These are phyloP conservation scores for Notholithocarpus densiflorus DNA, from an alignment of 306 rosid genomes.

Conservation along the genomic window DNA sequence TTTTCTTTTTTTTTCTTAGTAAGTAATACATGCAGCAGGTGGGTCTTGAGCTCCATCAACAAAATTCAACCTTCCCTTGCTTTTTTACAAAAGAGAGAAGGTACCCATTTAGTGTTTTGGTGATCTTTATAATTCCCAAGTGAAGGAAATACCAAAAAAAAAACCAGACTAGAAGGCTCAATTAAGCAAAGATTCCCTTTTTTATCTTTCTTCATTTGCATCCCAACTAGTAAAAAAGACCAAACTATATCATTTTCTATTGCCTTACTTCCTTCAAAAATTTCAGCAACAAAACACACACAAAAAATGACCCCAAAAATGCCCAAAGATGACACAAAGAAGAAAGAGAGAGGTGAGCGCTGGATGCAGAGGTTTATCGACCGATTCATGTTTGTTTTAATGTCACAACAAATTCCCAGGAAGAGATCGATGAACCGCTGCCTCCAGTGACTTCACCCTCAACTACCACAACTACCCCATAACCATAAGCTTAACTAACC, in stretches of 20 bases:
- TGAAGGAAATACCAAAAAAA: neutral
- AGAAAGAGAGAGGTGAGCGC: constrained; percentile 59
- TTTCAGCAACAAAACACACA: constrained; percentile 6
- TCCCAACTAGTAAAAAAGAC: neutral
- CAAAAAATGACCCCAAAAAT: neutral
- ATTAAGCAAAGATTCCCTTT: neutral
- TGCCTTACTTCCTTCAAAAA: neutral
- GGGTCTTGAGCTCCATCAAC: too few species aligned
- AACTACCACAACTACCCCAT: neutral
- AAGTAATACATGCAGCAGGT: neutral
- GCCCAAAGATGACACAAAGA: neutral
- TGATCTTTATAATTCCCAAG: neutral
- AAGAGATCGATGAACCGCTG: constrained; percentile 99
- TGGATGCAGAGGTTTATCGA: constrained; percentile 99
- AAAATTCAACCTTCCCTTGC: too few species aligned
- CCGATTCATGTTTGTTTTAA: constrained; percentile 77
- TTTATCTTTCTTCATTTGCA: neutral
- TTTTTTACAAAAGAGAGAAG: too few species aligned
- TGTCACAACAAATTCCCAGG: constrained; percentile 61
- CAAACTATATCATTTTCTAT: neutral
- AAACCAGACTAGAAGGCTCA: neutral
- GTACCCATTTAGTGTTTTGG: too few species aligned
- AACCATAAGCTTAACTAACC: neutral
- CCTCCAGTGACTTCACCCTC: constrained; percentile 90
- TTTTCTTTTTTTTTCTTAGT: neutral